Conservation (phyloP, 2,329 filamentous ascomycete genomes). For the Alternaria solani region DNA sequence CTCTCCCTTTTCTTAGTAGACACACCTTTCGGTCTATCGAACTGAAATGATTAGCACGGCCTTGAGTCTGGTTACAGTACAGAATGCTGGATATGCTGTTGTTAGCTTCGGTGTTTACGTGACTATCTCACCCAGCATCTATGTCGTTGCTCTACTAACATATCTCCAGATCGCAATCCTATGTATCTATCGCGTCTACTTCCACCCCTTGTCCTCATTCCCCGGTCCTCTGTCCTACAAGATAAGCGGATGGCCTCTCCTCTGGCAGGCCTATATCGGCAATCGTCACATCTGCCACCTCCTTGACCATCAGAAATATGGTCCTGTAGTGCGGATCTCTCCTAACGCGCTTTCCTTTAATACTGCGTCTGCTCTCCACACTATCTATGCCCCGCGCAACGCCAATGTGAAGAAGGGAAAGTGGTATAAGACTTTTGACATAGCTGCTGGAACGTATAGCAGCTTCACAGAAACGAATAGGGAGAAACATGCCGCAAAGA, state of each 20-base stretch:
- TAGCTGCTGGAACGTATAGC: constrained; percentile 49
- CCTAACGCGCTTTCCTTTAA: constrained; percentile 41
- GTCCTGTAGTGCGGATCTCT: constrained; percentile 37
- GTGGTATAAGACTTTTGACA: constrained; percentile 56
- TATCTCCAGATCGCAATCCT: constrained; percentile 13
- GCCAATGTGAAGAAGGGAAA: constrained; percentile 57
- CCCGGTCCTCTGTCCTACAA: constrained; percentile 38
- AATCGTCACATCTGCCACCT: constrained; percentile 38
- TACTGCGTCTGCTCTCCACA: constrained; percentile 31
- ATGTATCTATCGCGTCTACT: constrained; percentile 32
- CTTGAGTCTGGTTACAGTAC: not conserved
- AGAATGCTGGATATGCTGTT: not conserved
- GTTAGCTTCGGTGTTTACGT: not conserved
- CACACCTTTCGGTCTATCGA: not conserved
- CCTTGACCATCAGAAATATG: constrained; percentile 38
- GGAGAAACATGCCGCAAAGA: constrained; percentile 51
- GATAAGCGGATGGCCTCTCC: constrained; percentile 34
- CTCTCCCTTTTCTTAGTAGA: not conserved
- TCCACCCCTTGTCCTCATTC: constrained; percentile 38
- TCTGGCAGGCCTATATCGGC: constrained; percentile 38
- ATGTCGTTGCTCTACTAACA: not conserved
- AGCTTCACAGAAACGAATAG: constrained; percentile 53
- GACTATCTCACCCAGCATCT: not conserved
- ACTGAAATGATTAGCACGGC: not conserved
- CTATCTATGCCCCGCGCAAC: constrained; percentile 42